Evolutionary conservation across 305 asterid species (phyloP).

Genomic region (Andrographis paniculata): DNA sequence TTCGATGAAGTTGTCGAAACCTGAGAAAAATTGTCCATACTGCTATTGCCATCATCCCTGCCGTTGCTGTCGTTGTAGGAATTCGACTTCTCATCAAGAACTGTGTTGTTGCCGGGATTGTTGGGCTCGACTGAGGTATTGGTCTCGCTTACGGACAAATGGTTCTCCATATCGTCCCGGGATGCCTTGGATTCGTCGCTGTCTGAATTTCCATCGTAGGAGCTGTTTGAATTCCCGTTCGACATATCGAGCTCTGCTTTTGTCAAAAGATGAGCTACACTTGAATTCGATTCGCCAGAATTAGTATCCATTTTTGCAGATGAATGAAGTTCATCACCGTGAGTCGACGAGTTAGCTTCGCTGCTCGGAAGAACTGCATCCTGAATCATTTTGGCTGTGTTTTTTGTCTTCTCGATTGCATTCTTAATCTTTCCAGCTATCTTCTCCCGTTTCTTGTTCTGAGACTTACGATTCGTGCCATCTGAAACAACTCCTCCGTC

Average conservation of each 20-base stretch:
- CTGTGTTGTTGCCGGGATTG: too few relatives aligned
- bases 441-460: constrained; percentile 12
- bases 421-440: constrained; percentile 7
- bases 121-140: constrained; percentile 17
- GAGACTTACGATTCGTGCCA: too few relatives aligned
- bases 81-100: constrained; percentile 25
- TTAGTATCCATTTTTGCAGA: constrained; percentile 13
- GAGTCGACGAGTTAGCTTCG: too few relatives aligned
- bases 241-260: constrained; percentile 1
- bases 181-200: too few relatives aligned
- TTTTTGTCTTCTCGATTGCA: not conserved
- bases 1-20: not conserved
- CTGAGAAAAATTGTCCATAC: constrained; percentile 19
- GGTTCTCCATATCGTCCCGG: too few relatives aligned
- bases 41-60: not conserved
- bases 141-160: too few relatives aligned
- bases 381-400: constrained; percentile 16
- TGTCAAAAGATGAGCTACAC: not conserved
- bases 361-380: constrained; percentile 12
- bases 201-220: too few relatives aligned
- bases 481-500: not conserved
- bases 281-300: constrained; percentile 14
- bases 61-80: constrained; percentile 30
- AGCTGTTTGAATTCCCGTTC: constrained; percentile 19
- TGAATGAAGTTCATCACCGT: constrained; percentile 12